Evolutionary conservation across 306 rosid genomes (phyloP), one percentile per base, ranked within the genome.

Genomic region (Trifolium fragiferum): DNA sequence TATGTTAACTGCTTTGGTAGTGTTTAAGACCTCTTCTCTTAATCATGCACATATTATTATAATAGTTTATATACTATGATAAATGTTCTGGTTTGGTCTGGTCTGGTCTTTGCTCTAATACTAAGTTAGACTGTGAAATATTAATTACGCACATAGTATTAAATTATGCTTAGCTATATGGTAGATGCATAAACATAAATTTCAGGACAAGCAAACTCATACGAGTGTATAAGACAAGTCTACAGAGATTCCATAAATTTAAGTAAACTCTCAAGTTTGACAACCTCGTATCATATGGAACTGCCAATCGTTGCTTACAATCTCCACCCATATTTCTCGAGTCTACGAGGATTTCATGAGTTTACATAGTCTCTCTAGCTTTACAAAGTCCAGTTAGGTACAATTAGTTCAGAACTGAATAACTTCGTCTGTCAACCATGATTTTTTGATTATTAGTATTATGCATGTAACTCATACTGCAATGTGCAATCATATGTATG

Each of bases 401-500:
- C 71, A 25, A 15, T 37, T 72, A 55, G 58, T 57, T 32, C 18
- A 57, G 21, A 61, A 74, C 55, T 51, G 21, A 32, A 64, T 70
- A 32, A 23, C 15, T 76, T 80, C 50, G 40, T 20, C 19, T 40
- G 9, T 62, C 61, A 37, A 37, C 30, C 8, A 50, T 82, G 49
- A 13, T 21, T 54, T 74, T 76, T 19, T 66, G 78, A 1, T 77
- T 70, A 43, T 10, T 74, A 66, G 44, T 72, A 74, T 10, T 37
- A 64, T 47, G 41, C 53, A 74, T 18, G 49, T 72, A 43, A 74
- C 55, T 72, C 69, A 15, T 61, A 40, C 76, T 37, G 27, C 21
- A 64, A 72, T 74, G 62, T 37, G 21, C 21, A 59, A 72, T 74
- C 66, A 12, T 66, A 14, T 40, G 55, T 62, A 72, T 66, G 70